Evolutionary conservation across 75 land plant genomes (phyloP), one percentile per base, ranked within the genome.

Genomic region (Selaginella moellendorffii): DNA sequence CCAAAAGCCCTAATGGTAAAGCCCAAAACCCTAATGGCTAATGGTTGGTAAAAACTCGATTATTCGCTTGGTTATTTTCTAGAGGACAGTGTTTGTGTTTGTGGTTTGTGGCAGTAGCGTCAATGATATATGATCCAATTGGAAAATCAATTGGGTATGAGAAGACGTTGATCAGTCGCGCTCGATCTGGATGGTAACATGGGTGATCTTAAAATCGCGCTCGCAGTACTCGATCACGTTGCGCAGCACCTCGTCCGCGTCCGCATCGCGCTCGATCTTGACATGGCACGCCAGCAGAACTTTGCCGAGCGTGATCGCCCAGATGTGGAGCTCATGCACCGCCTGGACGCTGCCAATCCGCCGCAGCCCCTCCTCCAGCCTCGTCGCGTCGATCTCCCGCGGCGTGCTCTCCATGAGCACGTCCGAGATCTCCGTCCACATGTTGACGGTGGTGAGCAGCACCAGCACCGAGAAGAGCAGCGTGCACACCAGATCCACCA

Each of bases 351-450:
- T 87, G 24, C 73, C 73, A 60, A 85, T 77, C 68, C 69, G 74
- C 60, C 68, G 65, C 9, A 88, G 77, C 10, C 89, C 89, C 64
- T 75, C 71, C 69, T 88, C 86, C 26, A 88, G 90, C 53, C 53
- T 75, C 28, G 76, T 75, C 52, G 82, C 84, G 65, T 88, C 89
- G 29, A 88, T 77, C 68, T 85, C 95, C 29, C 95, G 69, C 0
- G 95, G 95, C 0, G 95, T 82, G 72, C 89, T 88, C 72, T 88
- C 95, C 95, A 88, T 88, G 52, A 88, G 60, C 21, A 88, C 82
- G 65, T 85, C 89, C 31, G 85, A 62, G 23, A 82, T 81, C 68
- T 69, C 81, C 2, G 87, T 76, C 64, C 86, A 64, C 85, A 90
- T 84, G 54, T 63, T 72, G 20, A 82, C 60, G 0, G 97, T 90